Evolutionary conservation across 2,329 filamentous ascomycete species (phyloP).

Genomic region (Sporothrix humicola): DNA sequence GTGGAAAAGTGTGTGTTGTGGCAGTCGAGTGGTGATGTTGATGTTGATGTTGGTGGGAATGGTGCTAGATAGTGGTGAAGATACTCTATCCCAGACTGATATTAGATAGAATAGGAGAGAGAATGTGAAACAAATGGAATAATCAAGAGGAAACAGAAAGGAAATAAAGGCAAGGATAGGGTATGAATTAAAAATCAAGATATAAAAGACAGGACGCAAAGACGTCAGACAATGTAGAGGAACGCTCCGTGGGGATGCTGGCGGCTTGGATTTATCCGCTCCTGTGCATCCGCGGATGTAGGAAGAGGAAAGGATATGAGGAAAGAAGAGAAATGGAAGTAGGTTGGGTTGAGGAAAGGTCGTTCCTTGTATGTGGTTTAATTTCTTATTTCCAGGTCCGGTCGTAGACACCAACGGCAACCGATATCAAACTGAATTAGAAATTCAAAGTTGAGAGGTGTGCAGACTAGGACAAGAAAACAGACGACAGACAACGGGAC

Average conservation of each 20-base stretch:
- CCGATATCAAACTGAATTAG: background rate
- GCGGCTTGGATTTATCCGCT: constrained; percentile 16
- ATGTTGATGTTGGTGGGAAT: background rate
- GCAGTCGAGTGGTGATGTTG: background rate
- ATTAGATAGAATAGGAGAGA: background rate
- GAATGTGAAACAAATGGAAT: background rate
- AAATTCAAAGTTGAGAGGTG: background rate
- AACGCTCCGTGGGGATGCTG: background rate
- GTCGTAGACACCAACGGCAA: background rate
- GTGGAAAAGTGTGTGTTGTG: constrained; percentile 9
- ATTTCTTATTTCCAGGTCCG: constrained; percentile 1
- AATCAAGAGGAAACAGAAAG: background rate
- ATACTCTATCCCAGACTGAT: background rate
- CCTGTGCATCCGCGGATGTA: background rate
- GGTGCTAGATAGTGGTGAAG: background rate
- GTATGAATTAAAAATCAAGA: background rate
- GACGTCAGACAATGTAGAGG: background rate
- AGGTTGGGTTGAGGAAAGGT: background rate
- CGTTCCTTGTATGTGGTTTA: background rate
- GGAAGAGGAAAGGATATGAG: background rate
- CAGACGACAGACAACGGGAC: background rate
- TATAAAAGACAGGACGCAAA: background rate
- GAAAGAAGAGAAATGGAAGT: background rate
- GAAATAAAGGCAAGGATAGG: background rate
- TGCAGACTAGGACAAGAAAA: background rate